Evolutionary conservation across 768 basidiomycete species (phyloP), one percentile per base, ranked within the genome.

Genomic region (Pseudohyphozyma bogoriensis): DNA sequence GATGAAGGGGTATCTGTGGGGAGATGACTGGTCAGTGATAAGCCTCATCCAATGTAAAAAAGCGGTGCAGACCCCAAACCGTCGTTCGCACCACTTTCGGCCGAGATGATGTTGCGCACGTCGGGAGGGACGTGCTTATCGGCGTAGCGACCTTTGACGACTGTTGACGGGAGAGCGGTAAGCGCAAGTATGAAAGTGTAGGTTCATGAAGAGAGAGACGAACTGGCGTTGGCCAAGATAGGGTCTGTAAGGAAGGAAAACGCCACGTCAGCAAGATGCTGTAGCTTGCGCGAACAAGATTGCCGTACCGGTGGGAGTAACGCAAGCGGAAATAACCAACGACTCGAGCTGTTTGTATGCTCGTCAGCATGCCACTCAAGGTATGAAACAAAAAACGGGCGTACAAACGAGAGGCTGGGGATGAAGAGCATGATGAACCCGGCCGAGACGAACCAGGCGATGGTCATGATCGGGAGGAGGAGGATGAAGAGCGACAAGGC

Each of bases 81-180:
- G 55, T 78, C 77, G 60, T 77, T 78, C 2, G 77, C 77, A 2
- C 76, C 77, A 28, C 69, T 62, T 63, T 78, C 76, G 10, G 63
- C 69, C 0, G 55, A 65, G 42, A 77, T 74, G 59, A 77, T 71
- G 55, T 77, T 70, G n/a, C 76, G 69, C 2, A 77, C 76, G 44
- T 71, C 66, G 12, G 70, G 59, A 1, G 75, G 74, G 4, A 77
- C 73, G 52, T 76, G 69, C 67, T 72, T 63, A 56, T 76, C 74
- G 12, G 76, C 77, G 55, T 72, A 77, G 4, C 75, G 70, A 29
- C 77, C 77, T 70, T 71, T 68, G 39, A 72, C 68, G n/a, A 68
- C 47, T 57, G 67, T 54, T 40, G 59, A 31, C 53, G 58, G 56
- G 40, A 26, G 28, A 44, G 36, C 15, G 42, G 3, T 50, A 7